phyloP scores from a whole-genome alignment of 495 filamentous ascomycete species.

The Lineolata rhizophorae region DNA sequence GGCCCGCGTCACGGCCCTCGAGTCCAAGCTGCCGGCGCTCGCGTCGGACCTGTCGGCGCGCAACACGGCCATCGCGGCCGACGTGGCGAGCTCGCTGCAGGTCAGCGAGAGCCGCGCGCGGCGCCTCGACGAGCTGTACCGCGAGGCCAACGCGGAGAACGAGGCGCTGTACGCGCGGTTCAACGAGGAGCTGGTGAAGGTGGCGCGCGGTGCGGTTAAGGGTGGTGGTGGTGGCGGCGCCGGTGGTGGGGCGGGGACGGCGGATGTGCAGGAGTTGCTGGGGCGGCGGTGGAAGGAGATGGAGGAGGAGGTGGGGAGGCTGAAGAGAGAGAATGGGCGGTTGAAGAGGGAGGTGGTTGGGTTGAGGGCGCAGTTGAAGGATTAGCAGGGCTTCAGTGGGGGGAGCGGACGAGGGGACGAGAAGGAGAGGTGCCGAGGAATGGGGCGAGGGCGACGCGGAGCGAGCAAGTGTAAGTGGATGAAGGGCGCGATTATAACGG shows the following conservation, averaged over 20 bases:
- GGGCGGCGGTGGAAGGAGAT: conserved; percentile 46
- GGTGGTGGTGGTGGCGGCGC: conserved; percentile 55
- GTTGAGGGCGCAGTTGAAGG: conserved; percentile 12
- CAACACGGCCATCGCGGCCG: conserved; percentile 36
- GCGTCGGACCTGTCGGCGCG: conserved; percentile 37
- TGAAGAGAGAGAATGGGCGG: conserved; percentile 61
- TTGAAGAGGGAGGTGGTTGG: conserved; percentile 35
- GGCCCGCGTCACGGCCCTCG: conserved; percentile 36
- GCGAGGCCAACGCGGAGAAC: conserved; percentile 77
- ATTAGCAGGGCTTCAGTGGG: too few species aligned
- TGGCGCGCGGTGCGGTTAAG: conserved; percentile 49
- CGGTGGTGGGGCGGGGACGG: conserved; percentile 47
- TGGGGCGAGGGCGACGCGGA: too few species aligned
- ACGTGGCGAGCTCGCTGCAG: conserved; percentile 44
- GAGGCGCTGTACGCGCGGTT: conserved; percentile 86
- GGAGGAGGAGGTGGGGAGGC: conserved; percentile 21
- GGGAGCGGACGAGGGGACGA: too few species aligned
- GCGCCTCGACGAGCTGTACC: conserved; percentile 74
- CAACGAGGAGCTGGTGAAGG: conserved; percentile 70
- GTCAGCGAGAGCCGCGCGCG: conserved; percentile 57
- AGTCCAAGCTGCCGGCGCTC: conserved; percentile 38
- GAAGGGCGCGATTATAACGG: too few species aligned
- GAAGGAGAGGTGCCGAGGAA: too few species aligned
- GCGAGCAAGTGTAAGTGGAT: too few species aligned
- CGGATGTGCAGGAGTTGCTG: conserved; percentile 45